Evolutionary conservation across 1,284 basidiomycete genomes (phyloP).

Genomic region (Apiotrichum porosum): DNA sequence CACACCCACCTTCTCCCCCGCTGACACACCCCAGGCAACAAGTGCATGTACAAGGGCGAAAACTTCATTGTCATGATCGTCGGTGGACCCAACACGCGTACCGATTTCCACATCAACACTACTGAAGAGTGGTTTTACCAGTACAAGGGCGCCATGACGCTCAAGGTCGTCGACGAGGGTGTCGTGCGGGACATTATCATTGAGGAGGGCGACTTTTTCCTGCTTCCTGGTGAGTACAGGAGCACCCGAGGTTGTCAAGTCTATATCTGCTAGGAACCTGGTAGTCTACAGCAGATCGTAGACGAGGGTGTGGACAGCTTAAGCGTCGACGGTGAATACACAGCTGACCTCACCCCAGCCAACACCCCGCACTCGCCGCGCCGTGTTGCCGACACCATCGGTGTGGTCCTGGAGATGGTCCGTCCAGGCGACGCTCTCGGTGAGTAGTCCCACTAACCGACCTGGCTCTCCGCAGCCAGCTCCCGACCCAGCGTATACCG

Average conservation of each 20-base stretch:
- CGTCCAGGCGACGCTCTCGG: slow-evolving; percentile 58
- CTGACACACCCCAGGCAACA: slow-evolving; percentile 56
- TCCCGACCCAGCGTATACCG: too few relatives aligned
- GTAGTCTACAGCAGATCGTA: too few relatives aligned
- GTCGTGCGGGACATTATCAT: slow-evolving; percentile 82
- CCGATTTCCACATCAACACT: slow-evolving; percentile 89
- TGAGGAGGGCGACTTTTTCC: slow-evolving; percentile 92
- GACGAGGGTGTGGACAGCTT: too few relatives aligned
- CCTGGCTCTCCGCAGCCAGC: too few relatives aligned
- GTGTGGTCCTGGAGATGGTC: slow-evolving; percentile 89
- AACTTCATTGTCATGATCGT: slow-evolving; percentile 89
- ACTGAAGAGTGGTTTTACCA: slow-evolving; percentile 99
- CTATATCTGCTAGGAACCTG: too few relatives aligned
- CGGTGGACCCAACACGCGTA: slow-evolving; percentile 85
- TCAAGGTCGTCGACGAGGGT: slow-evolving; percentile 82
- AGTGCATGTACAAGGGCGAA: slow-evolving; percentile 74
- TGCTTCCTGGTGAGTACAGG: slow-evolving; percentile 68
- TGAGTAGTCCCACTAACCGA: slow-evolving; percentile 36
- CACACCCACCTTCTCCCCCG: background rate
- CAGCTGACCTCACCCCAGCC: too few relatives aligned
- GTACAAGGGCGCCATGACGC: slow-evolving; percentile 81
- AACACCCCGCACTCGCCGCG: slow-evolving; percentile 95
- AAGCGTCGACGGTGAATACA: too few relatives aligned
- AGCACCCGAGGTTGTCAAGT: too few relatives aligned
- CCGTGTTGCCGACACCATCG: slow-evolving; percentile 82